Conservation (phyloP, 2,329 filamentous ascomycete genomes). For the Epichloe sibirici region DNA sequence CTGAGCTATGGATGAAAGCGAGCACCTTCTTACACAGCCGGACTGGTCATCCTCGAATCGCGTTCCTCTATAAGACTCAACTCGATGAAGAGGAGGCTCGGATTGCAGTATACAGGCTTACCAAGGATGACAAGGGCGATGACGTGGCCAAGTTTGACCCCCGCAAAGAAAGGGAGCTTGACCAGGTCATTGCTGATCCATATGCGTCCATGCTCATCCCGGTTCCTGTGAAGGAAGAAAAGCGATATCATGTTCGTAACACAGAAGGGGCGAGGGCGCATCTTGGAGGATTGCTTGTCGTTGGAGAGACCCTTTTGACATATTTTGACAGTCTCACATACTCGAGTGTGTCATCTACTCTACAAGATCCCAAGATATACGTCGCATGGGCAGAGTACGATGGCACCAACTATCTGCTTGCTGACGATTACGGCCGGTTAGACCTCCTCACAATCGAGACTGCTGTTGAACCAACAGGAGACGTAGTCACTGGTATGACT, state of each 20-base stretch:
- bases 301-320: slow-evolving; percentile 69
- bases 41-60: slow-evolving; percentile 44
- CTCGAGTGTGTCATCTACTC: slow-evolving; percentile 47
- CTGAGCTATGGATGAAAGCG: slow-evolving; percentile 47
- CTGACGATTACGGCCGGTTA: slow-evolving; percentile 79
- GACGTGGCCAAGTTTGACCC: slow-evolving; percentile 43
- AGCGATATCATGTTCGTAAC: slow-evolving; percentile 48
- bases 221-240: slow-evolving; percentile 43
- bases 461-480: slow-evolving; percentile 48
- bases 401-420: slow-evolving; percentile 70
- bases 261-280: slow-evolving; percentile 41
- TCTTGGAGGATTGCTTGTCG: slow-evolving; percentile 57
- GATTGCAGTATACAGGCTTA: slow-evolving; percentile 47
- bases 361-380: slow-evolving; percentile 71
- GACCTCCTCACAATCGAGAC: slow-evolving; percentile 74
- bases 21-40: slow-evolving; percentile 46
- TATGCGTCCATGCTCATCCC: slow-evolving; percentile 51
- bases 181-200: slow-evolving; percentile 39
- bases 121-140: slow-evolving; percentile 43
- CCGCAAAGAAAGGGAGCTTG: slow-evolving; percentile 40
- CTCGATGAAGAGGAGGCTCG: slow-evolving; percentile 40
- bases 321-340: slow-evolving; percentile 75
- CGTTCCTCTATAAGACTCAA: slow-evolving; percentile 44
- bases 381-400: slow-evolving; percentile 86
- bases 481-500: slow-evolving; percentile 60